Percentiles rank a stretch among this genome's conserved stretches.
Evolutionary conservation across 2,329 filamentous ascomycete genomes (phyloP).

Genomic region (Xylariaceae sp.): DNA sequence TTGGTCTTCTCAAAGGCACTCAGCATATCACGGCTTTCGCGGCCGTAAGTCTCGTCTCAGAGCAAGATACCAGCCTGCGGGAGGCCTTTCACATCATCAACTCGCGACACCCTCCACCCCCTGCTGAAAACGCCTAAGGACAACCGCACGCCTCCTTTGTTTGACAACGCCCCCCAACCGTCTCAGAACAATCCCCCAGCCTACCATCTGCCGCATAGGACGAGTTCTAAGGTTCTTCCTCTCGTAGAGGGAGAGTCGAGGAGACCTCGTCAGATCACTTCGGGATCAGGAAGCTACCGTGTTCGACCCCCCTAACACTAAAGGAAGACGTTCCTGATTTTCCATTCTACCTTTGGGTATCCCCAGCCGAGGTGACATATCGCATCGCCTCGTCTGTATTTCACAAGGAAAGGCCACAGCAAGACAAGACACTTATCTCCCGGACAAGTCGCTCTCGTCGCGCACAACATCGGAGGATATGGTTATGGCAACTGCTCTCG

Average conservation of each 20-base stretch:
- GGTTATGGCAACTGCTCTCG: slow-evolving; percentile 59
- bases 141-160: slow-evolving; percentile 43
- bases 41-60: slow-evolving; percentile 58
- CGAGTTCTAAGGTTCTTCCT: slow-evolving; percentile 97
- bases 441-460: slow-evolving; percentile 19
- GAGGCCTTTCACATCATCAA: slow-evolving; percentile 63
- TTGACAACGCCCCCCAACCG: slow-evolving; percentile 44
- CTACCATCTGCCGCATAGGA: slow-evolving; percentile 99
- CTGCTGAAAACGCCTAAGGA: slow-evolving; percentile 46
- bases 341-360: slow-evolving; percentile 15
- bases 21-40: slow-evolving; percentile 54
- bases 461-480: slow-evolving; percentile 45
- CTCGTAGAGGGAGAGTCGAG: slow-evolving; percentile 98
- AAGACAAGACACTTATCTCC: slow-evolving; percentile 18
- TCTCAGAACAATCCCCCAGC: slow-evolving; percentile 52
- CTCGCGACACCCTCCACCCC: slow-evolving; percentile 54
- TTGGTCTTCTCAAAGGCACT: slow-evolving; percentile 64
- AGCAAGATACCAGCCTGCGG: slow-evolving; percentile 65
- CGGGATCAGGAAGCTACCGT: slow-evolving; percentile 86
- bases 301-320: slow-evolving; percentile 91
- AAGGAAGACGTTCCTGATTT: slow-evolving; percentile 25
- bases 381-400: slow-evolving; percentile 2
- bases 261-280: slow-evolving; percentile 89
- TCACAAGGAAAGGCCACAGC: slow-evolving; percentile 15
- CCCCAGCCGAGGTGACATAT: slow-evolving; percentile 5